Evolutionary conservation across 1,284 basidiomycete genomes (phyloP), one percentile per base, ranked within the genome.

Genomic region (Trichosporon coremiiforme): DNA sequence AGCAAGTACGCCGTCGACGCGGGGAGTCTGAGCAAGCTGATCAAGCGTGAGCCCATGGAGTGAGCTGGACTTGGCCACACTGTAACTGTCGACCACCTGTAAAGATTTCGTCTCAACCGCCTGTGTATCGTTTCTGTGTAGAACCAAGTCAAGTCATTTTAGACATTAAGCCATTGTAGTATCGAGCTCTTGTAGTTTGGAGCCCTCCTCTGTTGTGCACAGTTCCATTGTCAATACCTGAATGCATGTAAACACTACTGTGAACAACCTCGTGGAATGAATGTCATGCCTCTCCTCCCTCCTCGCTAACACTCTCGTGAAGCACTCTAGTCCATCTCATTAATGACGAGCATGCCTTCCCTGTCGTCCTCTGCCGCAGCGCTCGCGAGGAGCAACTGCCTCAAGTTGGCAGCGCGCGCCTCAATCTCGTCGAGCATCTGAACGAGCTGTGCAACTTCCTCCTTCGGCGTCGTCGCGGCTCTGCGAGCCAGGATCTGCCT

Each of bases 381-480:
- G 15, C 29, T n/a, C 29, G 57, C 29, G 4, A 60, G 57, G 2
- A 75, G 36, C n/a, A 65, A 17, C 15, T 35, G 17, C 1, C 72
- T 66, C 2, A 73, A 62, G 1, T 55, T 70, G 2, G 64, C 64
- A 0, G 72, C 69, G 13, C 80, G 70, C 7, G 53, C 33, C 50
- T 82, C 80, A 9, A 82, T 73, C 15, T 74, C 69, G 53, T 80
- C 79, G 63, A 82, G 47, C 1, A 79, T 67, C 33, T 71, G 68
- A 36, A 75, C 55, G 64, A 82, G 71, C 45, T 81, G 75, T 1
- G 36, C 62, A 60, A 75, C 73, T 55, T 81, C 78, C 4, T 77
- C 75, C n/a, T 57, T 29, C 0, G 76, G 74, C 4, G 68, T 73
- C 3, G 67, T 29, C 0, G 67, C 69, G 0, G 69, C 66, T 3